A percentile compares a stretch with the other conserved stretches of the same genome.
phyloP scores from a whole-genome alignment of 1,139 yeast genomes.

The Maudiozyma humilis region DNA sequence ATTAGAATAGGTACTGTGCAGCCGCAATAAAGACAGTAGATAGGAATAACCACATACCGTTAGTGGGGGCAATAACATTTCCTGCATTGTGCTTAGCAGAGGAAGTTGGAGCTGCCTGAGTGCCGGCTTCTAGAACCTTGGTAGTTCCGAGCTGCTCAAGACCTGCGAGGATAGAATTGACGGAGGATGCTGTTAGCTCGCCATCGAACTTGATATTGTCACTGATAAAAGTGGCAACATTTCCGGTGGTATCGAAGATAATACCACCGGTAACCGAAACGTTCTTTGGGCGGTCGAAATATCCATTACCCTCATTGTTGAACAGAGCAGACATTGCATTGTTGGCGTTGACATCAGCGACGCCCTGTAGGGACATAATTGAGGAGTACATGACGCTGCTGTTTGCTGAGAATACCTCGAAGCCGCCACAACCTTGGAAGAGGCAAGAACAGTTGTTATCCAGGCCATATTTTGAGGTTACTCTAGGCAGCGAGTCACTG shows the following conservation, averaged over 20 bases:
- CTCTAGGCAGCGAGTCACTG: conserved; percentile 65
- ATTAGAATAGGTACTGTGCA: too few species aligned
- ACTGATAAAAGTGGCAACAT: conserved; percentile 48
- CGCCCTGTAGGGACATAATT: conserved; percentile 60
- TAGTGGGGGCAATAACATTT: background rate
- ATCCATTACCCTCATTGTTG: conserved; percentile 51
- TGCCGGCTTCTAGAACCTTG: background rate
- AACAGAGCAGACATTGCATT: conserved; percentile 42
- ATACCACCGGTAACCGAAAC: conserved; percentile 59
- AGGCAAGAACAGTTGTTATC: conserved; percentile 62
- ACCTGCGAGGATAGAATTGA: conserved; percentile 16
- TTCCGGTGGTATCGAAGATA: conserved; percentile 50
- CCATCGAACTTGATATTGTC: conserved; percentile 42
- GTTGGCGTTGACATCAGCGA: background rate
- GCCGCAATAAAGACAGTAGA: background rate
- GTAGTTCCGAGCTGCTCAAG: conserved; percentile 5
- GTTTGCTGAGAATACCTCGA: conserved; percentile 57
- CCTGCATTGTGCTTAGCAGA: background rate
- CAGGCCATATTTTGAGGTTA: conserved; percentile 58
- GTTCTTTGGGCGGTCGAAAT: conserved; percentile 39
- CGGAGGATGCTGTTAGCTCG: conserved; percentile 19
- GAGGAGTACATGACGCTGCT: conserved; percentile 45
- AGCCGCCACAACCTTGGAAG: conserved; percentile 72
- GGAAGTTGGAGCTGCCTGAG: background rate
- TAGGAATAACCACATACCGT: background rate